Conservation (phyloP, 1,139 yeast genomes). For the Suhomyces bokatorum region DNA sequence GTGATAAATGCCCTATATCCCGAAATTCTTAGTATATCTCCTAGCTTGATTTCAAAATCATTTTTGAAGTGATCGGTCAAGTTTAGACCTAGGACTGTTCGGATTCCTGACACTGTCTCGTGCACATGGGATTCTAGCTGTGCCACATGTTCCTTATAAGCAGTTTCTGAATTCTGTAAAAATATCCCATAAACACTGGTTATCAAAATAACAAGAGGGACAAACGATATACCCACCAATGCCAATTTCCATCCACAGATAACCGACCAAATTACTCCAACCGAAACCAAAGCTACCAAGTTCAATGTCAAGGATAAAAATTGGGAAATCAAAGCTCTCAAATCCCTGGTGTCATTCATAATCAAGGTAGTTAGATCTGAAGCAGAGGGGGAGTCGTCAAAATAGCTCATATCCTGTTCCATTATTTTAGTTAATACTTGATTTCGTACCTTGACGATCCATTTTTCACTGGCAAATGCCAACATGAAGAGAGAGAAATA, state of each 20-base stretch:
- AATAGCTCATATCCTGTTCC: constrained; percentile 59
- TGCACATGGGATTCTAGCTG: constrained; percentile 54
- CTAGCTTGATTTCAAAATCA: constrained; percentile 34
- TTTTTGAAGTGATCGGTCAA: constrained; percentile 48
- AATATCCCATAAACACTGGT: constrained; percentile 54
- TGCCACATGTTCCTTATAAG: constrained; percentile 58
- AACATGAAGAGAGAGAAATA: constrained; percentile 54
- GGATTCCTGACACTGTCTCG: constrained; percentile 60
- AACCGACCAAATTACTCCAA: constrained; percentile 78
- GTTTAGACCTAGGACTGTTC: constrained; percentile 60
- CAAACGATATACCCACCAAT: constrained; percentile 72
- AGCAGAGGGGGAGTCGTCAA: constrained; percentile 42
- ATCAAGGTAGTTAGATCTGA: constrained; percentile 66
- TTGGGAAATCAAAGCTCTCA: constrained; percentile 62
- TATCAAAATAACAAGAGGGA: constrained; percentile 58
- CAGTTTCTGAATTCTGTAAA: constrained; percentile 55
- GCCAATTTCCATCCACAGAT: constrained; percentile 85
- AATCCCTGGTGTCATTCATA: constrained; percentile 79
- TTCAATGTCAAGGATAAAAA: constrained; percentile 57
- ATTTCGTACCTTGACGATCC: constrained; percentile 62
- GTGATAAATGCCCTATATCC: constrained; percentile 51
- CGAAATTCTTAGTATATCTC: constrained; percentile 35
- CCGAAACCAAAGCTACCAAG: constrained; percentile 50
- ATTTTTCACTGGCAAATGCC: constrained; percentile 62
- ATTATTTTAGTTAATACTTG: constrained; percentile 49